phyloP scores from a whole-genome alignment of 2,329 filamentous ascomycete species.

The Didymella keratinophila region DNA sequence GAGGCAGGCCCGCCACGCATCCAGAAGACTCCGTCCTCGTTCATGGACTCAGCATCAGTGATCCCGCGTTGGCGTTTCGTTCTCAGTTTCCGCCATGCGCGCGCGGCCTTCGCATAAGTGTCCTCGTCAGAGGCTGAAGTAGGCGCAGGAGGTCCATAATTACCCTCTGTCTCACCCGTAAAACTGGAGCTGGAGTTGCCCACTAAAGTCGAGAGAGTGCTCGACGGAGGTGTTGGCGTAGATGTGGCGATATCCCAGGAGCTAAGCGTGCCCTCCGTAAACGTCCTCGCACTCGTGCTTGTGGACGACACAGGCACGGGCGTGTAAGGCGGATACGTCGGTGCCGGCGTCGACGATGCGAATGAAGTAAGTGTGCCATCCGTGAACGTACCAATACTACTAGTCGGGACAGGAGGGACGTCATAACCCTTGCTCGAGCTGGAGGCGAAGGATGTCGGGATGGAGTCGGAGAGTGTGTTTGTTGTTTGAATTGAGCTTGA shows the following conservation, averaged over 20 bases:
- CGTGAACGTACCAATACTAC: neutral
- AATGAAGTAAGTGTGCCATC: neutral
- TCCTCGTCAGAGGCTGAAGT: neutral
- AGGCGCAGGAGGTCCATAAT: neutral
- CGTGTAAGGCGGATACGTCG: neutral
- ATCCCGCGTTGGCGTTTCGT: neutral
- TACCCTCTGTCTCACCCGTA: neutral
- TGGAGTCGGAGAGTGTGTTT: constrained; percentile 11
- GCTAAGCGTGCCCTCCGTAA: constrained; percentile 1
- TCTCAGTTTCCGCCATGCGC: neutral
- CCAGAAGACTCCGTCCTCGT: neutral
- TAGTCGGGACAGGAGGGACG: neutral
- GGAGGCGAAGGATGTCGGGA: constrained; percentile 4
- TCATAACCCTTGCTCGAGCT: neutral
- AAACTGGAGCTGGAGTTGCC: neutral
- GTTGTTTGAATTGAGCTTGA: neutral
- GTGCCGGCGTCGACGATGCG: too few relatives aligned
- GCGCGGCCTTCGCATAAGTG: neutral
- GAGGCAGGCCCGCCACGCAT: neutral
- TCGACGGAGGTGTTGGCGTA: neutral
- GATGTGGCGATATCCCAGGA: neutral
- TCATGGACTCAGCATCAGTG: neutral
- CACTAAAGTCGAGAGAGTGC: neutral
- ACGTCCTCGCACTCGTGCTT: neutral
- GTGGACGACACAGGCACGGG: neutral